Percentiles rank a stretch among this genome's conserved stretches.
Conservation (phyloP, 139 green algal species). For the Astrephomene gubernaculifera region DNA sequence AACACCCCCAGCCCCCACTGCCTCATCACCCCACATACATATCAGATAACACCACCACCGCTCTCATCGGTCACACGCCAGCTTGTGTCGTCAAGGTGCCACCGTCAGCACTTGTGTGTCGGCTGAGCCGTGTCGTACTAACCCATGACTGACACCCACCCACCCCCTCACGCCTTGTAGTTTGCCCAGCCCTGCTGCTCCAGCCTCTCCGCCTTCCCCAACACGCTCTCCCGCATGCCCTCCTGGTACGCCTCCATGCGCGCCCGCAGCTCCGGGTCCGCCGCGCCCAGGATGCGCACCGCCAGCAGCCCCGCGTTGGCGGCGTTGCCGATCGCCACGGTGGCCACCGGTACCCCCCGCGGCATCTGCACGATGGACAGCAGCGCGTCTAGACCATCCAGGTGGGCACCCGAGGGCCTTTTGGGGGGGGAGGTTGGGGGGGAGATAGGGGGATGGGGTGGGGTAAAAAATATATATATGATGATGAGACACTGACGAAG, state of each 20-base stretch:
- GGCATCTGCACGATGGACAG: conserved; percentile 98
- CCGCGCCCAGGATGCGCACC: conserved; percentile 83
- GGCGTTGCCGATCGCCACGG: conserved; percentile 97
- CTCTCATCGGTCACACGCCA: not conserved
- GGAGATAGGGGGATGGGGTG: not conserved
- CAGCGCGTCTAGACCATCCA: conserved; percentile 97
- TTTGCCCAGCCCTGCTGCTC: conserved; percentile 76
- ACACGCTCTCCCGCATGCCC: conserved; percentile 74
- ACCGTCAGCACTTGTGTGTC: not conserved
- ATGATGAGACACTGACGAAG: too few species aligned
- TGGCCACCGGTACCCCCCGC: conserved; percentile 95
- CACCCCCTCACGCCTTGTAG: conserved; percentile 56
- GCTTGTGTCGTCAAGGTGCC: not conserved
- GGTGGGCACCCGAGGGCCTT: conserved; percentile 75
- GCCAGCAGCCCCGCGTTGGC: conserved; percentile 96
- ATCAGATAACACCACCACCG: not conserved
- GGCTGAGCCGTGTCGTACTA: not conserved
- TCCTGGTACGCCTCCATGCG: conserved; percentile 82
- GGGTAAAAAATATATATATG: too few species aligned
- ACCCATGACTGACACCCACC: not conserved
- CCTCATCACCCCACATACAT: not conserved
- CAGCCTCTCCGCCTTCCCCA: conserved; percentile 80
- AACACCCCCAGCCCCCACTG: not conserved
- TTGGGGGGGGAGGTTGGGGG: not conserved
- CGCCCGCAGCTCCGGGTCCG: conserved; percentile 69